Conservation (phyloP, 148 eudicot species). For the Rheum nobile region DNA sequence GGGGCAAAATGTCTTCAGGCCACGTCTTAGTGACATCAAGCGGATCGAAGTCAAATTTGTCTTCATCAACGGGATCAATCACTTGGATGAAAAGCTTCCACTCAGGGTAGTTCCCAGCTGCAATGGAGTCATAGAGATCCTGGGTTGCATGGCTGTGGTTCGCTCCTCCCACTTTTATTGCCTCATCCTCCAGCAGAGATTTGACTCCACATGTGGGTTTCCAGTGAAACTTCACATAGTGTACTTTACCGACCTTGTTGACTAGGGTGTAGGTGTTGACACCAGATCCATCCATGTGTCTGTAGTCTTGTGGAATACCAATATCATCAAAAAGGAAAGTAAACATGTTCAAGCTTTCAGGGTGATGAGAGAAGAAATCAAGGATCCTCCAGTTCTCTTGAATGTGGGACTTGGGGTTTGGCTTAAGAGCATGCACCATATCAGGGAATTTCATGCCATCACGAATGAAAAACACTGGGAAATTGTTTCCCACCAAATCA, state of each 20-base stretch:
- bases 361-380: conserved; percentile 92
- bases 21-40: conserved; percentile 85
- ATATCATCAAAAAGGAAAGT: conserved; percentile 76
- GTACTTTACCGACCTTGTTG: conserved; percentile 71
- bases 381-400: conserved; percentile 89
- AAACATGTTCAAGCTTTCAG: conserved; percentile 82
- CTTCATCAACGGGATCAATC: conserved; percentile 82
- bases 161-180: conserved; percentile 70
- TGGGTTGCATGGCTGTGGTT: conserved; percentile 97
- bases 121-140: conserved; percentile 82
- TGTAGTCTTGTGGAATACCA: conserved; percentile 71
- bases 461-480: conserved; percentile 86
- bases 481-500: conserved; percentile 92
- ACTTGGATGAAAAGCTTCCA: conserved; percentile 85
- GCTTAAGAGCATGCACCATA: conserved; percentile 83
- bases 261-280: conserved; percentile 71
- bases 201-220: conserved; percentile 94
- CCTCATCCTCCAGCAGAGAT: conserved; percentile 68
- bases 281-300: conserved; percentile 96
- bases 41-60: conserved; percentile 87
- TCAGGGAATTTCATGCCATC: conserved; percentile 93
- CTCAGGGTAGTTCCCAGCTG: conserved; percentile 91
- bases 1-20: conserved; percentile 89
- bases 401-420: conserved; percentile 93
- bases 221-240: conserved; percentile 93